A percentile compares a stretch with the other conserved stretches of the same genome.
These are phyloP conservation scores for Ogataea philodendri DNA, from an alignment of 805 yeast species.

Conservation along the genomic window DNA sequence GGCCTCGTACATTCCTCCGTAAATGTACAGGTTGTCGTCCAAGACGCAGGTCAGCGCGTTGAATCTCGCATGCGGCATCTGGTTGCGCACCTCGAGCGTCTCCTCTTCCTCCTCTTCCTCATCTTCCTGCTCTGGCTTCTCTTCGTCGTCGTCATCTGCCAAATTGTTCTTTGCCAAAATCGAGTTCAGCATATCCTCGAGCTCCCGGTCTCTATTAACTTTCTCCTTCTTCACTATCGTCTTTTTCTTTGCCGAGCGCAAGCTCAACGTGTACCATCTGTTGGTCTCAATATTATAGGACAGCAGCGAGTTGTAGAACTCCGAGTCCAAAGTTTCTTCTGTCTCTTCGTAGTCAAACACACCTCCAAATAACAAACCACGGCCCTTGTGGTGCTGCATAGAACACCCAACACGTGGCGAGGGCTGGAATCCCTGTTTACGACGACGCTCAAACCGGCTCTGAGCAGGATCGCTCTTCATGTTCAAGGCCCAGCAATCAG, in stretches of 20 bases:
- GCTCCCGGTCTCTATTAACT: constrained; percentile 67
- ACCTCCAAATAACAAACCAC: constrained; percentile 94
- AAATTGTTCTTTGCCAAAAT: constrained; percentile 73
- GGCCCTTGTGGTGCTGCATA: constrained; percentile 81
- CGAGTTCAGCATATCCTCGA: constrained; percentile 76
- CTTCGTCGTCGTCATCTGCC: constrained; percentile 50
- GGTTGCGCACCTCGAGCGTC: constrained; percentile 53
- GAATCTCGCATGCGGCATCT: constrained; percentile 84
- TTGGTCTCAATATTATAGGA: constrained; percentile 84
- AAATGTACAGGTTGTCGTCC: constrained; percentile 79
- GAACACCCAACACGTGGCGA: constrained; percentile 94
- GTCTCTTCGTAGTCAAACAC: constrained; percentile 94
- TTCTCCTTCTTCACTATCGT: constrained; percentile 41
- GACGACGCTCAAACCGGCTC: constrained; percentile 84
- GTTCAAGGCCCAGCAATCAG: constrained; percentile 82
- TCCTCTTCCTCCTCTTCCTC: constrained; percentile 36
- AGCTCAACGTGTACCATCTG: constrained; percentile 76
- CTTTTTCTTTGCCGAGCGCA: constrained; percentile 61
- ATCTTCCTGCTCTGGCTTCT: constrained; percentile 33
- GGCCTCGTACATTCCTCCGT: constrained; percentile 86
- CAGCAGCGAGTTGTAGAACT: constrained; percentile 74
- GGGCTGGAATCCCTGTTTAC: constrained; percentile 87
- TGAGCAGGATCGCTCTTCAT: constrained; percentile 81
- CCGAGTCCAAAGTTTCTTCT: constrained; percentile 84
- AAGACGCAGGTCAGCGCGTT: constrained; percentile 82